These are phyloP conservation scores for Theileria sp. DNA, from an alignment of 169 alveolate genomes.

Conservation along the genomic window DNA sequence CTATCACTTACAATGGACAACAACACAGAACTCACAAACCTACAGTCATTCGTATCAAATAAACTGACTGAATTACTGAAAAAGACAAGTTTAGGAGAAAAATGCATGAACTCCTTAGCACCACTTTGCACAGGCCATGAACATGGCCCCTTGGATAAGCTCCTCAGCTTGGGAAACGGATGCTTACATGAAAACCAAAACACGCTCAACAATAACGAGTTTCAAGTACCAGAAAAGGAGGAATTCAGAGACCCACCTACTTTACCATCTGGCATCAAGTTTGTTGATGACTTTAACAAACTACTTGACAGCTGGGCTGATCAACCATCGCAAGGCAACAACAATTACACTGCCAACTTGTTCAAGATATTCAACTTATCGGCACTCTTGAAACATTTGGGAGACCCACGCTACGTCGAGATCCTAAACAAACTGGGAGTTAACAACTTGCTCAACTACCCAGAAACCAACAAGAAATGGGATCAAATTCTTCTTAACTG, in stretches of 20 bases:
- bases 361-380: conserved; percentile 58
- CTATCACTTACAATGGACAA: conserved; percentile 28
- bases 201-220: conserved; percentile 31
- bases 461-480: conserved; percentile 51
- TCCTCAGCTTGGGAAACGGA: conserved; percentile 23
- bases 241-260: conserved; percentile 48
- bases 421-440: conserved; percentile 32
- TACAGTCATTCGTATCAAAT: conserved; percentile 45
- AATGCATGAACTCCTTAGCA: conserved; percentile 37
- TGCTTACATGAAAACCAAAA: neutral
- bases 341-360: conserved; percentile 17
- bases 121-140: conserved; percentile 26
- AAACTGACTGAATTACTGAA: conserved; percentile 37
- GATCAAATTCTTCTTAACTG: conserved; percentile 27
- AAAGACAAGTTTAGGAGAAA: conserved; percentile 22
- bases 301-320: conserved; percentile 59
- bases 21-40: conserved; percentile 26
- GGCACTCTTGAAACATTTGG: conserved; percentile 59
- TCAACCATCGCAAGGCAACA: neutral
- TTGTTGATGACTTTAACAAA: conserved; percentile 57
- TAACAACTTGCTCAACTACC: conserved; percentile 25
- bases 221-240: conserved; percentile 42
- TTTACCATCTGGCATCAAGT: conserved; percentile 61
- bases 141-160: conserved; percentile 24
- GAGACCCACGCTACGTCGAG: conserved; percentile 55